phyloP scores from a whole-genome alignment of 495 filamentous ascomycete genomes.

The Penicillium bialowiezense region DNA sequence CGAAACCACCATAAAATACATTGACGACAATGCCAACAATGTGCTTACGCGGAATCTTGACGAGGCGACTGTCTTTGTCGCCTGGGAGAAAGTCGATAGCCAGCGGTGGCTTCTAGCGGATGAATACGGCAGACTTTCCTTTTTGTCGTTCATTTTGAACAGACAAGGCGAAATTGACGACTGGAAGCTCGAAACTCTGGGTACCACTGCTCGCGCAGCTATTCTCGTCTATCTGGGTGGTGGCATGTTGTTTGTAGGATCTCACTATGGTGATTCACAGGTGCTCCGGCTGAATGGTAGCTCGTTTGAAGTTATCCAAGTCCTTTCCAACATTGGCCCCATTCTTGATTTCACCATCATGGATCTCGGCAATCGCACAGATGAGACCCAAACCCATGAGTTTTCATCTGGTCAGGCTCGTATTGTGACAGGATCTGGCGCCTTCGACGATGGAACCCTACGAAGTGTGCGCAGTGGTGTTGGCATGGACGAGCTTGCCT shows the following conservation, averaged over 20 bases:
- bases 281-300: constrained; percentile 61
- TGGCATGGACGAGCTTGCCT: constrained; percentile 82
- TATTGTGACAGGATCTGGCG: constrained; percentile 89
- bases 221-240: constrained; percentile 76
- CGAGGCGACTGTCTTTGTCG: constrained; percentile 76
- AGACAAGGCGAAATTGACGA: constrained; percentile 58
- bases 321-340: constrained; percentile 79
- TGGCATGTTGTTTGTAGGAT: constrained; percentile 78
- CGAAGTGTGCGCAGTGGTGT: constrained; percentile 90
- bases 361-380: constrained; percentile 83
- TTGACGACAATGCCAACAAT: constrained; percentile 67
- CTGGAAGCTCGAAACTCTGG: constrained; percentile 66
- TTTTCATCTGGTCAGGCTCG: constrained; percentile 93
- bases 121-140: constrained; percentile 78
- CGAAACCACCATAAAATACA: constrained; percentile 80
- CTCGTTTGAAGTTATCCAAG: constrained; percentile 67
- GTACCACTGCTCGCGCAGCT: constrained; percentile 68
- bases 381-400: constrained; percentile 76
- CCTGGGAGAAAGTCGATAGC: constrained; percentile 81
- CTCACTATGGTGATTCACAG: constrained; percentile 90
- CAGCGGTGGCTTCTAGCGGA: constrained; percentile 84
- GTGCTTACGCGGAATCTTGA: constrained; percentile 57
- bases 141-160: constrained; percentile 71
- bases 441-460: constrained; percentile 79
- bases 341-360: constrained; percentile 92